Conservation (phyloP, 805 yeast genomes). For the Torulaspora gathmanii region DNA sequence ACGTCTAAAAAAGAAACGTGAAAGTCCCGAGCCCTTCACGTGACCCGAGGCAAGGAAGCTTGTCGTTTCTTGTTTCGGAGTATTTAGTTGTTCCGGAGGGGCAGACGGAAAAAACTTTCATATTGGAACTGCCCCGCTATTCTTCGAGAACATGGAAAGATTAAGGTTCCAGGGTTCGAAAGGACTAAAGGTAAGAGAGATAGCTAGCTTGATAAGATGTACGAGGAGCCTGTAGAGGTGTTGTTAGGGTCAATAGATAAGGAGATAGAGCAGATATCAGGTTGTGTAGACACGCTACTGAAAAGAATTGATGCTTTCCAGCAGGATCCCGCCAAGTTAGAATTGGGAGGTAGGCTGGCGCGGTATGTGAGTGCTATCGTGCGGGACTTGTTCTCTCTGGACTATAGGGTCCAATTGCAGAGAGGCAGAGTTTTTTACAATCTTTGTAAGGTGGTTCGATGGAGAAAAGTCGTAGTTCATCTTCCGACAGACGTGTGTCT, state of each 20-base stretch:
- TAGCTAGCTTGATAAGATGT: background rate
- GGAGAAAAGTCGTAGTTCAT: conserved; percentile 54
- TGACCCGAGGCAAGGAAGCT: too few species aligned
- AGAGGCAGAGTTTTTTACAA: conserved; percentile 46
- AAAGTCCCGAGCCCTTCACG: too few species aligned
- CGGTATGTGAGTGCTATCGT: conserved; percentile 7
- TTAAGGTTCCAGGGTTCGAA: too few species aligned
- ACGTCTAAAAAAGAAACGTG: too few species aligned
- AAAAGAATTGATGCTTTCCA: conserved; percentile 25
- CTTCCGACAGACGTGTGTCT: conserved; percentile 56
- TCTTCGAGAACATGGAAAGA: too few species aligned
- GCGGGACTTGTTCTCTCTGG: conserved; percentile 7
- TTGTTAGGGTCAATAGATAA: conserved; percentile 9
- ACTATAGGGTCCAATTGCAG: background rate
- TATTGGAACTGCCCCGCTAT: too few species aligned
- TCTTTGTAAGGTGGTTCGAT: conserved; percentile 60
- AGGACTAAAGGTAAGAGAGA: too few species aligned
- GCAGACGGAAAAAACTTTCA: too few species aligned
- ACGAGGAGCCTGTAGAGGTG: conserved; percentile 6
- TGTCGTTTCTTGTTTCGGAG: too few species aligned
- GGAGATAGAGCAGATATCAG: conserved; percentile 11
- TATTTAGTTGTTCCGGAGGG: too few species aligned
- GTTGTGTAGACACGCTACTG: conserved; percentile 7
- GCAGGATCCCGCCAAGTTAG: conserved; percentile 24
- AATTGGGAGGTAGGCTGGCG: background rate